Evolutionary conservation across 2,329 filamentous ascomycete genomes (phyloP), one percentile per base, ranked within the genome.

Genomic region (Purpureocillium takamizusanense): DNA sequence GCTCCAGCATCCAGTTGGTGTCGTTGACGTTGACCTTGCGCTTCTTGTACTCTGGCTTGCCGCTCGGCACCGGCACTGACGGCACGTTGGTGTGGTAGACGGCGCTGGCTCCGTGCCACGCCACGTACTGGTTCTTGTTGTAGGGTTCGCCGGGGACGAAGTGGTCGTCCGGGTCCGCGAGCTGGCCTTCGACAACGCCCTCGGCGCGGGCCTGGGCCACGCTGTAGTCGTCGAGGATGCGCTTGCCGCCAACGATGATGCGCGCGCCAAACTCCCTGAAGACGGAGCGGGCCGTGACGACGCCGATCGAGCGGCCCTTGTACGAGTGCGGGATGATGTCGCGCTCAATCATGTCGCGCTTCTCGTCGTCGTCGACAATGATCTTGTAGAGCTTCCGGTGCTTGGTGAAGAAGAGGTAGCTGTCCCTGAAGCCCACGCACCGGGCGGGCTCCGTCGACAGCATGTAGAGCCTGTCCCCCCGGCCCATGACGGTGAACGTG

Each of bases 381-480:
- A 98, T 95, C 68, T 98, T 98, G 75, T 88, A 92, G 12, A 98
- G 81, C 53, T 88, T 82, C 57, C 86, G 85, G 63, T 98, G 92
- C 65, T 97, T 98, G 46, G 92, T 94, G 70, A 98, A 98, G 72
- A 98, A 95, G 18, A 98, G 77, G 56, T 98, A 98, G 47, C 89
- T 95, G 69, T 98, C 92, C 49, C 92, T 77, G 72, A 98, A 98
- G 13, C 92, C 92, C 39, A 95, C 89, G 54, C 92, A 97, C 47
- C 92, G 84, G 17, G 92, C 92, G 5, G 92, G 94, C 57, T 98
- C 92, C 4, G 92, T 98, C 3, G 92, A 97, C 62, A 98, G 67
- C 92, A 98, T 98, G 76, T 98, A 98, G 10, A 94, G 78, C 40
- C 89, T 72, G 36, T 90, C 76, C 29, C 84, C 88, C 47, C 89